Evolutionary conservation across 2,329 filamentous ascomycete species (phyloP).

Genomic region (Coniochaeta prunicola): DNA sequence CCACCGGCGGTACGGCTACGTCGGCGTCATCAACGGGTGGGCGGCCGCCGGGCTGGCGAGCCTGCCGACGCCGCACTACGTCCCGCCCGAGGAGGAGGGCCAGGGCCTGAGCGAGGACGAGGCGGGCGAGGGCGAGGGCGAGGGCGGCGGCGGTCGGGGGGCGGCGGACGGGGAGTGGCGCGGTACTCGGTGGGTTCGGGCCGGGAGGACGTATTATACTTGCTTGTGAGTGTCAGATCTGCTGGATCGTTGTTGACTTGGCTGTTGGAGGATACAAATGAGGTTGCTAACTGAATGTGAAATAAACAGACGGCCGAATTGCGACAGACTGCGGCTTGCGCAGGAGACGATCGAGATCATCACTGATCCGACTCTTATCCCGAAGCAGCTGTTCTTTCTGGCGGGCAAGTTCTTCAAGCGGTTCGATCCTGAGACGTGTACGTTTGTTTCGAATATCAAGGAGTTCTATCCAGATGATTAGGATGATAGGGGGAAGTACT

Average conservation of each 20-base stretch:
- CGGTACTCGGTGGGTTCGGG: slow-evolving; percentile 25
- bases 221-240: slow-evolving; percentile 67
- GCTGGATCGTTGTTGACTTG: background rate
- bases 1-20: slow-evolving; percentile 73
- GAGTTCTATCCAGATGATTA: slow-evolving; percentile 86
- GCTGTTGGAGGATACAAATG: slow-evolving; percentile 29
- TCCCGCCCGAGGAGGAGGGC: slow-evolving; percentile 11
- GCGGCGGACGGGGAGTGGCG: slow-evolving; percentile 44
- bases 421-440: slow-evolving; percentile 59
- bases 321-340: slow-evolving; percentile 63
- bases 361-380: slow-evolving; percentile 35
- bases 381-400: slow-evolving; percentile 53
- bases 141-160: no score
- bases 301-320: slow-evolving; percentile 44
- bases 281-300: slow-evolving; percentile 22
- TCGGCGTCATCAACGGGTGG: slow-evolving; percentile 87
- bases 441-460: slow-evolving; percentile 72
- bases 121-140: slow-evolving; percentile 48
- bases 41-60: slow-evolving; percentile 32
- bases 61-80: slow-evolving; percentile 18
- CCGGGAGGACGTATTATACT: slow-evolving; percentile 70
- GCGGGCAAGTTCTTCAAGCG: slow-evolving; percentile 86
- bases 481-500: background rate
- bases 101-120: slow-evolving; percentile 17
- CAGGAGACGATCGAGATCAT: slow-evolving; percentile 74